Evolutionary conservation across 2,329 filamentous ascomycete genomes (phyloP), one percentile per base, ranked within the genome.

Genomic region (Gaeumannomyces sp.): DNA sequence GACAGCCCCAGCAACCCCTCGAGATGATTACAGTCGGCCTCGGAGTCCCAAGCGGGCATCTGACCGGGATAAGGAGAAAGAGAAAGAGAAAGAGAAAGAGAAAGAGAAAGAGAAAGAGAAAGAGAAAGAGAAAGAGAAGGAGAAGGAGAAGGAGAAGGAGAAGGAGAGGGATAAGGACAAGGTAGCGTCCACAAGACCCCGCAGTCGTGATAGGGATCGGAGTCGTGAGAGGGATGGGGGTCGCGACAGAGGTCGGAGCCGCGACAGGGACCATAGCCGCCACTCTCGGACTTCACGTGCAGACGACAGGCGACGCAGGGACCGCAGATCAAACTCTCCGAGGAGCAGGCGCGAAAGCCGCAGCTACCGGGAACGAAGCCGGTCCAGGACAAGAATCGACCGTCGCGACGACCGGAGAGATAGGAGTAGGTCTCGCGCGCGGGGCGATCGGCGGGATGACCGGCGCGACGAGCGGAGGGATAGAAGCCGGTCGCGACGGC

Each of bases 191-290:
- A 31, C 59, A 16, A 28, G 57, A 29, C 27, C 57, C 19, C 45
- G 29, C 25, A 50, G 68, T 22, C 72, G 75, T 10, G 76, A 79
- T 11, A 72, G 74, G 22, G 74, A 76, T 22, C 72, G 76, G 65
- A 72, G 72, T 29, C 70, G 72, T 35, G 76, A 78, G 7, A 71
- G 72, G 22, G 74, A 74, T 53, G 19, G 8, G 71, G 72, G 29
- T 71, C 73, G 14, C 69, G 71, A 31, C 73, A 72, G 7, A 70
- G 73, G 25, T 35, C 31, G 35, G 27, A 64, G 56, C 27, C 57
- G 62, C 38, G 62, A 28, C 8, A 57, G 62, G 50, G 74, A 72
- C 38, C 67, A 73, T n/a, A 74, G 75, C 61, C 67, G 66, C 58
- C 73, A 66, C 68, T 75, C 57, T 66, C 38, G 61, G 25, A 31